Conservation (phyloP, 768 basidiomycete species). For the Dentipellis sp. region DNA sequence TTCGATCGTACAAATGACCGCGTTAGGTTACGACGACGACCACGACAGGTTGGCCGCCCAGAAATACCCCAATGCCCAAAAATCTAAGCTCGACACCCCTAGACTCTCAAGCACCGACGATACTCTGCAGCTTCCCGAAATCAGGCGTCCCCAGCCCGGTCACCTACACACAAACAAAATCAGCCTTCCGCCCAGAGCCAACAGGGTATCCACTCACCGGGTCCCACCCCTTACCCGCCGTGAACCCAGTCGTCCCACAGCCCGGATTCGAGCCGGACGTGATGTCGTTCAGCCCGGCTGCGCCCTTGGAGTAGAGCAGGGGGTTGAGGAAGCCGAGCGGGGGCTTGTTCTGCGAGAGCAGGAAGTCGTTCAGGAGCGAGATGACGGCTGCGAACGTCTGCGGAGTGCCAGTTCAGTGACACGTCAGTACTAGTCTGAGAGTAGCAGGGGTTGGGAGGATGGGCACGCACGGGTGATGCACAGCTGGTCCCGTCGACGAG, state of each 20-base stretch:
- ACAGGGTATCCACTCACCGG: constrained; percentile 3
- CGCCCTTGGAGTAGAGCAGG: constrained; percentile 20
- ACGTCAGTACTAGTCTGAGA: neutral
- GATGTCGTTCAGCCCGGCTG: constrained; percentile 35
- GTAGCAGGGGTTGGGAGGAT: neutral
- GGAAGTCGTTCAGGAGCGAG: constrained; percentile 29
- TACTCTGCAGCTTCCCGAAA: constrained; percentile 20
- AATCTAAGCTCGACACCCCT: no score
- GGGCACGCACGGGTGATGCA: constrained; percentile 20
- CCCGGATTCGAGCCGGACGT: constrained; percentile 54
- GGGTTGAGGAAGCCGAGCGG: constrained; percentile 32
- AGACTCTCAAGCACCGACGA: constrained; percentile 11
- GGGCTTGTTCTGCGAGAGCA: constrained; percentile 22
- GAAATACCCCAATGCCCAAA: no score
- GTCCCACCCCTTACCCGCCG: constrained; percentile 14
- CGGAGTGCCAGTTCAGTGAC: no score
- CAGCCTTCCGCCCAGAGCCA: neutral
- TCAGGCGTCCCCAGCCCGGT: constrained; percentile 24
- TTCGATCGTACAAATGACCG: no score
- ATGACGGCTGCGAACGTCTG: constrained; percentile 23
- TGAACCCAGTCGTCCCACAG: constrained; percentile 42
- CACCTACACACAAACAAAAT: constrained; percentile 6
- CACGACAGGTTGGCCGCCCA: no score
- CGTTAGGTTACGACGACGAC: no score
- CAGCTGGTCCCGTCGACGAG: constrained; percentile 39